Base-by-base conservation (phyloP, 208 protist species). In the Zelonia costaricensis region DNA sequence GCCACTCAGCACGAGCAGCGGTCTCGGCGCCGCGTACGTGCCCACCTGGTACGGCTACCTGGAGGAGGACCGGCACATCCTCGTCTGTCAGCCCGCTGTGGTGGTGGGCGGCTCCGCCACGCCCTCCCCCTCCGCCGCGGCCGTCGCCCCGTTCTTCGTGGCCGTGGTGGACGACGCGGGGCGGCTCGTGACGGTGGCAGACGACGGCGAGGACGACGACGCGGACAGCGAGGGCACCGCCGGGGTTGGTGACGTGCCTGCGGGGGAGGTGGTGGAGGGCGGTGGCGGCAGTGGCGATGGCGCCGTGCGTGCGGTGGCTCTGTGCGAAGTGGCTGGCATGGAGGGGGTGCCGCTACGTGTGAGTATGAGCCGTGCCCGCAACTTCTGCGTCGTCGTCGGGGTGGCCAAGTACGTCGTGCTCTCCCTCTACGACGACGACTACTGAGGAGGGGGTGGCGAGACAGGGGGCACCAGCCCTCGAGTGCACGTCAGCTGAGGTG, bases 381-480 rank as follows among this genome's bases (percentile, higher is more conserved):
- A 82, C 46, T 94, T 94, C 62, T 69, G 65, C 56, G 88, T 94
- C 4, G 49, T 94, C 8, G 83, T 75, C 18, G 72, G 71, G 8
- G 62, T 74, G 16, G 55, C 84, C 35, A 76, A 80, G 43, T 90
- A 89, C 53, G 54, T 94, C 25, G 78, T 94, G 3, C 27, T 94
- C 20, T 84, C 90, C 44, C 69, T 94, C 16, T 90, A 88, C 68
- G 69, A 77, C 23, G 72, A 80, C 22, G 65, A 80, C 28, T 51
- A 67, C 31, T 63, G 51, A 67, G 27, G 20, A 16, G 30, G n/a
- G n/a, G n/a, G n/a, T n/a, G n/a, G n/a, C n/a, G n/a, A n/a, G n/a
- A n/a, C n/a, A n/a, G n/a, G n/a, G n/a, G n/a, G n/a, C n/a, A n/a
- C n/a, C n/a, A n/a, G n/a, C n/a, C n/a, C n/a, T n/a, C n/a, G n/a